Conservation (phyloP, 345 rosid genomes). For the Brassica juncea region DNA sequence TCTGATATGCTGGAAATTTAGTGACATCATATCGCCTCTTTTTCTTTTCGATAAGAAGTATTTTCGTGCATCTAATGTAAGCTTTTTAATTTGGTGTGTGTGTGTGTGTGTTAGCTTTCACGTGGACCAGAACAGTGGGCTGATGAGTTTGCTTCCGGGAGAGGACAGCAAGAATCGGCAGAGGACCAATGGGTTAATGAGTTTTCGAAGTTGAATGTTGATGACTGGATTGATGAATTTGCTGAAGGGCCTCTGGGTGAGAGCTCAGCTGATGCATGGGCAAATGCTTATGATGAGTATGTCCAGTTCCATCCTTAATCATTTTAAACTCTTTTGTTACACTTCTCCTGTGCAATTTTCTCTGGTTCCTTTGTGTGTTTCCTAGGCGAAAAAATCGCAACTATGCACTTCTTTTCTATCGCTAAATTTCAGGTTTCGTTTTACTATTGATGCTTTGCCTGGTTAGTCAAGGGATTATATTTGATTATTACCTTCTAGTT, state of each 20-base stretch:
- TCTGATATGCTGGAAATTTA: neutral
- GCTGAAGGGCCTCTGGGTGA: slow-evolving; percentile 72
- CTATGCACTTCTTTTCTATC: neutral
- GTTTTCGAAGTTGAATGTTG: slow-evolving; percentile 86
- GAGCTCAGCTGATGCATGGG: slow-evolving; percentile 76
- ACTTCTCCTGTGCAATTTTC: neutral
- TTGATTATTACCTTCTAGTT: neutral
- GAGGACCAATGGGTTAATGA: slow-evolving; percentile 95
- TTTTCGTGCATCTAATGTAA: slow-evolving; percentile 18
- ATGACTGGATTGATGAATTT: slow-evolving; percentile 98
- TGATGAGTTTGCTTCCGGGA: slow-evolving; percentile 74
- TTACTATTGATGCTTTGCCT: neutral
- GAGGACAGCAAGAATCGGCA: slow-evolving; percentile 51
- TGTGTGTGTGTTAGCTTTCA: slow-evolving; percentile 39
- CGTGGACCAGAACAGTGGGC: slow-evolving; percentile 80
- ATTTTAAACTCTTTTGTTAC: neutral
- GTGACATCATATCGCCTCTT: slow-evolving; percentile 10
- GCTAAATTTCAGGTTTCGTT: slow-evolving; percentile 10
- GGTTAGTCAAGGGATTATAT: slow-evolving; percentile 9
- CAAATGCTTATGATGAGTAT: slow-evolving; percentile 93
- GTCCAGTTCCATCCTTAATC: slow-evolving; percentile 31
- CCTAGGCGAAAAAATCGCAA: slow-evolving; percentile 4
- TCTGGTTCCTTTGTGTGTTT: neutral
- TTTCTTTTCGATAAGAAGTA: slow-evolving; percentile 11
- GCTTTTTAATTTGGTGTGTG: slow-evolving; percentile 35